Percentiles rank a stretch among this genome's conserved stretches.
phyloP scores from a whole-genome alignment of 257 asterid species.

The Ballota nigra region DNA sequence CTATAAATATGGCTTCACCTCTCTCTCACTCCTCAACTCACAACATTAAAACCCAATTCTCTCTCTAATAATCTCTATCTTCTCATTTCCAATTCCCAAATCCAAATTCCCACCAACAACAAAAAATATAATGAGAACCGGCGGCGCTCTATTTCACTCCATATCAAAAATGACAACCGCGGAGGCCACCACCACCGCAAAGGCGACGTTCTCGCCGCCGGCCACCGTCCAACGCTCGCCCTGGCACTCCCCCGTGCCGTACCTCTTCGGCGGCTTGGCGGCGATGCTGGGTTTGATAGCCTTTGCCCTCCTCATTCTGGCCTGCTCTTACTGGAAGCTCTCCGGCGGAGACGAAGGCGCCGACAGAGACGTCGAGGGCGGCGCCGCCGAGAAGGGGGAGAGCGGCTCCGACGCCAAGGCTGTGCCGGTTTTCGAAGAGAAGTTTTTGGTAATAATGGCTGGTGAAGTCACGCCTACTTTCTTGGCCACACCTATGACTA shows the following conservation, averaged over 20 bases:
- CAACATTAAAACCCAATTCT: neutral
- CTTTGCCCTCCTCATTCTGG: conserved; percentile 63
- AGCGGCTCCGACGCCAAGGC: conserved; percentile 30
- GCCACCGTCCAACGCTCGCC: conserved; percentile 44
- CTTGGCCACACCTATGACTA: conserved; percentile 49
- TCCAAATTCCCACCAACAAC: neutral
- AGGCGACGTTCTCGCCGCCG: conserved; percentile 53
- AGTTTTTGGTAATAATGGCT: conserved; percentile 64
- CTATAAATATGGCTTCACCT: conserved; percentile 31
- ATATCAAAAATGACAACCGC: conserved; percentile 31
- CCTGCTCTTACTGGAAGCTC: conserved; percentile 67
- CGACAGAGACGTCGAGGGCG: conserved; percentile 33
- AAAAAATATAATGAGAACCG: conserved; percentile 33
- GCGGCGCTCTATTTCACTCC: conserved; percentile 31
- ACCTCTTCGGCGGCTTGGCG: conserved; percentile 66
- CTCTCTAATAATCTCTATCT: neutral
- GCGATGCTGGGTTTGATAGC: conserved; percentile 61
- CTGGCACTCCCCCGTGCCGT: conserved; percentile 73
- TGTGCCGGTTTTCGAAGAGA: conserved; percentile 48
- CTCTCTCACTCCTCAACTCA: conserved; percentile 27
- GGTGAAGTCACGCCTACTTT: conserved; percentile 59
- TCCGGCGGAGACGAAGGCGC: conserved; percentile 29
- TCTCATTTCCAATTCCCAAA: conserved; percentile 6
- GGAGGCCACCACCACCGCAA: conserved; percentile 35
- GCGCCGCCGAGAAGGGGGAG: conserved; percentile 38